Evolutionary conservation across 495 filamentous ascomycete genomes (phyloP).

Genomic region (Penicillium waksmanii): DNA sequence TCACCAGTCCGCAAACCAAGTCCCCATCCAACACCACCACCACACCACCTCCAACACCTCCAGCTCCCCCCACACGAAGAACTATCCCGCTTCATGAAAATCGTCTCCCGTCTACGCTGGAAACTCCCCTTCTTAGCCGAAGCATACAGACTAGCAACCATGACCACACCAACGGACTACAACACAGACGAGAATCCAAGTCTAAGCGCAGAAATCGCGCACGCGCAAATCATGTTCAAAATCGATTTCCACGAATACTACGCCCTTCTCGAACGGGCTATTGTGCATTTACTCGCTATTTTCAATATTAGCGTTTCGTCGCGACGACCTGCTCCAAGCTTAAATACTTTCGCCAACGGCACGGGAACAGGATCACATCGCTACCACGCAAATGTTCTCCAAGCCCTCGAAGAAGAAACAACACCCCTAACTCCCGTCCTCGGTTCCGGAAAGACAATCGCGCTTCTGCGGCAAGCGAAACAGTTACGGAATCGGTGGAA

Average conservation of each 20-base stretch:
- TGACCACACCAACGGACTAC: constrained; percentile 12
- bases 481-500: constrained; percentile 72
- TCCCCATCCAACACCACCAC: background rate
- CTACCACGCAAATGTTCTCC: constrained; percentile 68
- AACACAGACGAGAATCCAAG: background rate
- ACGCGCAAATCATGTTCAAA: constrained; percentile 68
- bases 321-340: background rate
- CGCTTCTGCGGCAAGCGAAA: constrained; percentile 60
- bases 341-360: background rate
- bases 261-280: constrained; percentile 64
- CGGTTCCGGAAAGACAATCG: constrained; percentile 48
- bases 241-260: constrained; percentile 74
- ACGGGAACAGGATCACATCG: constrained; percentile 39
- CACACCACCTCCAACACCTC: background rate
- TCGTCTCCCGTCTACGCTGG: constrained; percentile 61
- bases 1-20: constrained; percentile 12
- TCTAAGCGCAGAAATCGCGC: constrained; percentile 3
- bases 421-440: constrained; percentile 57
- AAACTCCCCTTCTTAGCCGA: constrained; percentile 60
- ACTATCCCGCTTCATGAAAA: constrained; percentile 57
- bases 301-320: constrained; percentile 54
- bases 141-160: constrained; percentile 53
- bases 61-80: constrained; percentile 42
- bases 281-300: constrained; percentile 62
- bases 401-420: constrained; percentile 49